Percentiles rank a stretch among this genome's conserved stretches.
These are phyloP conservation scores for Beauveria sp. DNA, from an alignment of 2,329 filamentous ascomycete species.

Conservation along the genomic window DNA sequence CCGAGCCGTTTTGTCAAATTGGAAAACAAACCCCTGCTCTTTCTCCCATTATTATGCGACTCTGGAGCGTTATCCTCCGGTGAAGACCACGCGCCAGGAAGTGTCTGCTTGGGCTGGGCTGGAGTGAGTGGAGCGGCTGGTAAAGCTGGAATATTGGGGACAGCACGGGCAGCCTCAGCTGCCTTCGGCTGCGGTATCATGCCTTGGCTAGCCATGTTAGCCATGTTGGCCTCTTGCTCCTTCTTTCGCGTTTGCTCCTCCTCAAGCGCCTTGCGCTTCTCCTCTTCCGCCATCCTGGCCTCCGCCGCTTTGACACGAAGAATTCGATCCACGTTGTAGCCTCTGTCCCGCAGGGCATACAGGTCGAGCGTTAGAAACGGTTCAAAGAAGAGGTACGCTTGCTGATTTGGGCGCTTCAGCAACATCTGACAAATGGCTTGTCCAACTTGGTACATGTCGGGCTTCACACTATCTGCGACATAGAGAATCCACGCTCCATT, in stretches of 20 bases:
- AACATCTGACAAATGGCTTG: slow-evolving; percentile 77
- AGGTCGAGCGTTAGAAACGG: slow-evolving; percentile 83
- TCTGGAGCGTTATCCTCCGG: slow-evolving; percentile 40
- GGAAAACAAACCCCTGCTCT: slow-evolving; percentile 56
- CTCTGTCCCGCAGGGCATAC: slow-evolving; percentile 71
- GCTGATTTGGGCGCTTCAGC: slow-evolving; percentile 74
- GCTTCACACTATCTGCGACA: slow-evolving; percentile 59
- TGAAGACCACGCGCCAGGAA: slow-evolving; percentile 73
- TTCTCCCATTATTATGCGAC: slow-evolving; percentile 27
- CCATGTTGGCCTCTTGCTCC: slow-evolving; percentile 35
- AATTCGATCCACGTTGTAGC: slow-evolving; percentile 95
- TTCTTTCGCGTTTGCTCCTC: slow-evolving; percentile 63
- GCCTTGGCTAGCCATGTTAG: slow-evolving; percentile 29
- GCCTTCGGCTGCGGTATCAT: slow-evolving; percentile 15
- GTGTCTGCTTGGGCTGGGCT: slow-evolving; percentile 35
- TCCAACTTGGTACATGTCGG: slow-evolving; percentile 87
- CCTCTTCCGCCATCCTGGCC: slow-evolving; percentile 77
- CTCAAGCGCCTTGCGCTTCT: slow-evolving; percentile 66
- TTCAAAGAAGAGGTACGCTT: slow-evolving; percentile 85
- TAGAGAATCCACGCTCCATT: slow-evolving; percentile 60
- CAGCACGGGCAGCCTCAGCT: slow-evolving; percentile 31
- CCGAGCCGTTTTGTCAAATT: slow-evolving; percentile 61
- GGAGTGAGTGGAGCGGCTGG: slow-evolving; percentile 34
- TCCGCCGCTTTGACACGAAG: slow-evolving; percentile 81
- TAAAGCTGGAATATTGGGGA: slow-evolving; percentile 33